phyloP scores from a whole-genome alignment of 2,329 filamentous ascomycete species.

The Hirsutella rhossiliensis region DNA sequence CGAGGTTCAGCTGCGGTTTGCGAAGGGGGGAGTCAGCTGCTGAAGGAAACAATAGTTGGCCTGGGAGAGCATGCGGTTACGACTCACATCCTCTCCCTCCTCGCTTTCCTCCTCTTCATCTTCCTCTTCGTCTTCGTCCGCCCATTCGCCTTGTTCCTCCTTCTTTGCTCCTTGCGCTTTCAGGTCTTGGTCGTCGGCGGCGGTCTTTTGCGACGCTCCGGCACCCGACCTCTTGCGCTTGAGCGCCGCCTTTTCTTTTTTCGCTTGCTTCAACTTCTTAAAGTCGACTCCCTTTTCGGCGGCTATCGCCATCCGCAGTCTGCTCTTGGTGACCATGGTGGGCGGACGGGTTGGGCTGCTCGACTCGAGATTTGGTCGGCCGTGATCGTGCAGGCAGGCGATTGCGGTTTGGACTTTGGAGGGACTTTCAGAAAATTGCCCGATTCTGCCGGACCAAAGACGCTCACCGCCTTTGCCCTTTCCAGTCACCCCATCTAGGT shows the following conservation, averaged over 20 bases:
- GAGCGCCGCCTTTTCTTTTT: constrained; percentile 31
- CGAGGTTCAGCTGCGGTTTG: constrained; percentile 33
- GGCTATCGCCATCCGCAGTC: constrained; percentile 40
- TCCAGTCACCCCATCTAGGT: too few relatives aligned
- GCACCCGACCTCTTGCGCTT: constrained; percentile 13
- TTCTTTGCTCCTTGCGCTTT: constrained; percentile 25
- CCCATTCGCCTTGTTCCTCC: background rate
- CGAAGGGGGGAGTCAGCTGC: background rate
- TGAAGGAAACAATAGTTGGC: background rate
- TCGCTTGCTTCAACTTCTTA: constrained; percentile 37
- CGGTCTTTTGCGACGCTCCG: constrained; percentile 1
- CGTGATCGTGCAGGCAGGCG: background rate
- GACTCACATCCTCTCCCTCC: background rate
- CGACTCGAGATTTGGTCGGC: background rate
- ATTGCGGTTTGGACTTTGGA: background rate
- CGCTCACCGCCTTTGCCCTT: too few relatives aligned
- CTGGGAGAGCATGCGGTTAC: background rate
- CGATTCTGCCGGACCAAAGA: too few relatives aligned
- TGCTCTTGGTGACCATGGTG: constrained; percentile 33
- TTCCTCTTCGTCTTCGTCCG: constrained; percentile 22
- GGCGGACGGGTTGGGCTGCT: background rate
- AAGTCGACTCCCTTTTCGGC: constrained; percentile 43
- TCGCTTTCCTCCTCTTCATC: constrained; percentile 18
- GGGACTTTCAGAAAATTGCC: background rate
- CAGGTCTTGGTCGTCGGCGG: constrained; percentile 14